Evolutionary conservation across 495 filamentous ascomycete species (phyloP).

Genomic region (Parmelia sp.): DNA sequence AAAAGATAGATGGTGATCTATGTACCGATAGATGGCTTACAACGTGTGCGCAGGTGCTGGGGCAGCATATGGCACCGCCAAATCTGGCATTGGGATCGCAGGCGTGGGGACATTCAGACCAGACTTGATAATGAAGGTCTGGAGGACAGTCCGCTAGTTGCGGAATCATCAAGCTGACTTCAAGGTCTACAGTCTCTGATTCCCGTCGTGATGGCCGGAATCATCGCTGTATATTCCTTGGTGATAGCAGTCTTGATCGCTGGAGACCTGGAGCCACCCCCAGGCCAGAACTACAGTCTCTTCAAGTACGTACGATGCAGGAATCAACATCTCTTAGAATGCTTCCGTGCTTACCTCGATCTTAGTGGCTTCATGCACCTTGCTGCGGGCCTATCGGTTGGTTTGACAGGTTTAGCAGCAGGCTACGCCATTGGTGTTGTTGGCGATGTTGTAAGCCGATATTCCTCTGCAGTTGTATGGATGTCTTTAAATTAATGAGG

Average conservation of each 20-base stretch:
- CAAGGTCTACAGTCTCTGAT: slow-evolving; percentile 63
- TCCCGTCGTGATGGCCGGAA: slow-evolving; percentile 98
- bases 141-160: slow-evolving; percentile 7
- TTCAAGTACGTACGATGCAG: slow-evolving; percentile 57
- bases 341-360: slow-evolving; percentile 23
- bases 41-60: slow-evolving; percentile 60
- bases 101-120: slow-evolving; percentile 89
- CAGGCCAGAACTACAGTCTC: slow-evolving; percentile 59
- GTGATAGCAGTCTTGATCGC: slow-evolving; percentile 95
- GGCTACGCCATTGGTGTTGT: slow-evolving; percentile 96
- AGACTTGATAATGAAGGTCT: slow-evolving; percentile 96
- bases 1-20: slow-evolving; percentile 5
- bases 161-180: slow-evolving; percentile 23
- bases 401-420: slow-evolving; percentile 86
- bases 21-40: slow-evolving; percentile 15
- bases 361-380: slow-evolving; percentile 85
- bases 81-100: slow-evolving; percentile 93
- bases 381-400: slow-evolving; percentile 83
- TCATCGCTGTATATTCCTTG: slow-evolving; percentile 95
- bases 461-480: not conserved
- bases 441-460: slow-evolving; percentile 63
- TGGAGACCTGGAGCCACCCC: slow-evolving; percentile 66
- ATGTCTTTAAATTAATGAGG: slow-evolving; percentile 27
- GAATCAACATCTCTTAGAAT: not conserved
- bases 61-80: slow-evolving; percentile 95